These are phyloP conservation scores for Fusarium secorum DNA, from an alignment of 2,329 filamentous ascomycete genomes.

Conservation along the genomic window DNA sequence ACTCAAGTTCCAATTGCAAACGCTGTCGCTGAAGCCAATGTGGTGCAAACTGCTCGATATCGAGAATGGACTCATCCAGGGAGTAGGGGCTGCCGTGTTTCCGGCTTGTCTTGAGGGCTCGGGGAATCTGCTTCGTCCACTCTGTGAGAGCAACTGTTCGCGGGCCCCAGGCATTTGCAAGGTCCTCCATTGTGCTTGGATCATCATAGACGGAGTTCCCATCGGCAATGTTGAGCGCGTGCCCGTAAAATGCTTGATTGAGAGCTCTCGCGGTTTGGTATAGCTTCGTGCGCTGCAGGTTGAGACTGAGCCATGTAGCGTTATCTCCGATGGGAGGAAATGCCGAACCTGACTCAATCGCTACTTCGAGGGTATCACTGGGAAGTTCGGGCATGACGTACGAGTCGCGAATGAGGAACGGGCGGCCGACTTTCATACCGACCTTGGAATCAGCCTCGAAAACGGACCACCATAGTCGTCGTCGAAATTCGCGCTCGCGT, in stretches of 20 bases:
- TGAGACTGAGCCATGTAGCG: constrained; percentile 8
- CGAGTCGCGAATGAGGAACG: neutral
- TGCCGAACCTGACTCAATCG: constrained; percentile 6
- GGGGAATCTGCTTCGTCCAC: neutral
- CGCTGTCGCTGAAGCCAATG: constrained; percentile 13
- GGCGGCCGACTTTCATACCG: constrained; percentile 5
- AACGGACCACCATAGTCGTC: constrained; percentile 14
- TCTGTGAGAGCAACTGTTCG: neutral
- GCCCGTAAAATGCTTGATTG: neutral
- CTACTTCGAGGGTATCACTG: neutral
- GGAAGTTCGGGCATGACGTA: neutral
- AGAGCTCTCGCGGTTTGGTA: neutral
- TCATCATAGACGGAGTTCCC: neutral
- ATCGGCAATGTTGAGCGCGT: neutral
- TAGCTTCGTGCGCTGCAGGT: neutral
- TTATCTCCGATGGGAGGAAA: constrained; percentile 7
- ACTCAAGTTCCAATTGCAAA: neutral
- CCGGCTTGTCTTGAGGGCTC: neutral
- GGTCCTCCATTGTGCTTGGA: neutral
- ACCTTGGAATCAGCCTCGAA: constrained; percentile 6
- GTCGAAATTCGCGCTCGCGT: neutral
- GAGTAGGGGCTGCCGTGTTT: neutral
- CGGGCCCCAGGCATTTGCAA: neutral
- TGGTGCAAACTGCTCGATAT: neutral
- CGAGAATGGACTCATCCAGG: neutral